Evolutionary conservation across 805 yeast species (phyloP), one percentile per base, ranked within the genome.

Genomic region (Naumovozyma dairenensis): DNA sequence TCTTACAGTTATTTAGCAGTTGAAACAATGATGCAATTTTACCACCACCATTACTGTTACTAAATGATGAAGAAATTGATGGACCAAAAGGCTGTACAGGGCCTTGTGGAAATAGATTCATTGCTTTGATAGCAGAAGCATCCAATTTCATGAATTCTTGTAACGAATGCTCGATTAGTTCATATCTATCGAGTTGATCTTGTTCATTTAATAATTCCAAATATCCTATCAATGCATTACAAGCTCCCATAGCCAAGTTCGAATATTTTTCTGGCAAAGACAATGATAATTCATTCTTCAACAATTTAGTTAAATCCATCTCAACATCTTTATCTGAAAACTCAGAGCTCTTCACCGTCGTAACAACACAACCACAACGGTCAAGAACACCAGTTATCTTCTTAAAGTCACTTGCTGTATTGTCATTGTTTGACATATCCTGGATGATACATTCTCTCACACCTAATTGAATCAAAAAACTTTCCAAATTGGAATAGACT

Each of bases 61-160:
- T 38, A 16, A 34, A 31, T 4, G 46, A 37, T 6, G 34, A 19
- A 18, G 22, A 31, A 7, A 36, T 28, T 10, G 44, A 35, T n/a
- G 40, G 39, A 13, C 48, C 38, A 29, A 44, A 43, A 12, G 51
- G 36, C 18, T 48, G 51, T 5, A 31, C 24, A 3, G 48, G 36
- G n/a, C 43, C 47, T 17, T 42, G 46, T 8, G 96, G 94, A 61
- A 87, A 84, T 18, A 92, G 65, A 52, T 89, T 89, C 39, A 92
- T 64, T 0, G 97, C 94, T 37, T 76, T 76, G 34, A 87, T 74
- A 0, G 97, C 94, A 1, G 96, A 77, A 5, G 89, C 74, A 53
- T 92, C 99, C 31, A 92, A 67, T 49, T 83, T 81, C 94, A 92
- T 84, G 55, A 68, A 87, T 43, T 80, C 77, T n/a, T 73, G 65